Evolutionary conservation across 2,329 filamentous ascomycete genomes (phyloP), one percentile per base, ranked within the genome.

Genomic region (Chrysoporthe puriensis): DNA sequence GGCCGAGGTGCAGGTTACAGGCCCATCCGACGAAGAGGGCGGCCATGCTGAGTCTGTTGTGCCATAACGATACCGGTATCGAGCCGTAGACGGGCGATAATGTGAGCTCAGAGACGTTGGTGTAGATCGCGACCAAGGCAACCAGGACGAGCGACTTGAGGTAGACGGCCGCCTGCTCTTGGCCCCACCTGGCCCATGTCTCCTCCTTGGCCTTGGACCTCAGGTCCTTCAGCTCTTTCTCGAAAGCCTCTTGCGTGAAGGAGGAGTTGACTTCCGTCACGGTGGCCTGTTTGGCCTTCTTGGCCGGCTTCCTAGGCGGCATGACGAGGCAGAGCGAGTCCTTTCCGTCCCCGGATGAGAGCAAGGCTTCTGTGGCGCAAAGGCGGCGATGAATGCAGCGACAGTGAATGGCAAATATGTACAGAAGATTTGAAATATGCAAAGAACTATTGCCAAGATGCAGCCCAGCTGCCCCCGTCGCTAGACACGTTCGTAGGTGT

Each of bases 31-130:
- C 77, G 70, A 94, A 90, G 69, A 89, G 88, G 40, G 88, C 89
- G 3, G 86, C 81, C 73, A 88, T 88, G 70, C 93, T 81, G 69
- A 89, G 84, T 75, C 86, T 86, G 63, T 84, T 80, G 77, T 97
- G 95, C 77, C 90, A 91, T 71, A 90, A 83, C 1, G 87, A 85
- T 0, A 93, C 84, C 1, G 95, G 92, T 48, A 97, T 92, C 18
- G 90, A 89, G 63, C 96, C 96, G 78, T 96, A 98, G 13, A 96
- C 91, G 1, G 96, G 96, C 26, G 93, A 92, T 44, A 98, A 83
- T 50, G 87, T 90, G 70, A 94, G 83, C 75, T 93, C 88, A 0
- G 92, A 95, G 67, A 91, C 86, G 70, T 89, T 88, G 59, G 91
- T 90, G 69, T 86, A 88, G 54, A 90, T 76, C 57, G 89, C 91